Evolutionary conservation across 2,329 filamentous ascomycete genomes (phyloP).

Genomic region (Fusarium sp.): DNA sequence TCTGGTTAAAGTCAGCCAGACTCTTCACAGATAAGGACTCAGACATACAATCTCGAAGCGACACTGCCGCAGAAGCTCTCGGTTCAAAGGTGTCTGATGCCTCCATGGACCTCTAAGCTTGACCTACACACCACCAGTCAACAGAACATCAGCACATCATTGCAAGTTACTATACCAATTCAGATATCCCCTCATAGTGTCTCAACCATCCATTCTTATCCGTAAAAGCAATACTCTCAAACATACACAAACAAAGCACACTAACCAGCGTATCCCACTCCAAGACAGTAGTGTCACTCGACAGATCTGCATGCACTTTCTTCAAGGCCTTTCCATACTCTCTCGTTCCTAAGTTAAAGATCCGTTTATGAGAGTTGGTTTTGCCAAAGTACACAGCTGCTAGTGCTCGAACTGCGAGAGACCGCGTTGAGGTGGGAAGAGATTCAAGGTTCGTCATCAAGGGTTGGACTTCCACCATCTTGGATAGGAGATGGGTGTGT

Average conservation of each 20-base stretch:
- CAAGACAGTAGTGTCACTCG: background rate
- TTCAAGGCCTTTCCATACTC: constrained; percentile 9
- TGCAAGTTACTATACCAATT: background rate
- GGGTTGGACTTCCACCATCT: constrained; percentile 9
- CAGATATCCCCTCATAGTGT: constrained; percentile 19
- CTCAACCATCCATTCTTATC: constrained; percentile 18
- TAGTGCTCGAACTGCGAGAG: constrained; percentile 10
- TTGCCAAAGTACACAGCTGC: constrained; percentile 26
- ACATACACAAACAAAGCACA: constrained; percentile 23
- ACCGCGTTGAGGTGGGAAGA: background rate
- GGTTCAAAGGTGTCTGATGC: background rate
- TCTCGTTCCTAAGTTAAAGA: constrained; percentile 1
- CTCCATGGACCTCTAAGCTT: constrained; percentile 13
- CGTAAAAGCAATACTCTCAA: constrained; percentile 22
- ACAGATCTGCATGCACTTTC: background rate
- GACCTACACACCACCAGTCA: background rate
- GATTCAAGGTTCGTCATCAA: constrained; percentile 8
- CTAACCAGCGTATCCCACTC: constrained; percentile 25
- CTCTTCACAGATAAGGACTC: fast-evolving
- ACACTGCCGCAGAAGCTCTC: constrained; percentile 21
- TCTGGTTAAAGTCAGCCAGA: background rate
- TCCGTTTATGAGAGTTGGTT: background rate
- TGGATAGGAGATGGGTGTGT: constrained; percentile 9
- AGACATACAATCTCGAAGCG: constrained; percentile 21
- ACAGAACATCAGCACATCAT: fast-evolving